Evolutionary conservation across 805 yeast species (phyloP), one percentile per base, ranked within the genome.

Genomic region (Ogataea pini): DNA sequence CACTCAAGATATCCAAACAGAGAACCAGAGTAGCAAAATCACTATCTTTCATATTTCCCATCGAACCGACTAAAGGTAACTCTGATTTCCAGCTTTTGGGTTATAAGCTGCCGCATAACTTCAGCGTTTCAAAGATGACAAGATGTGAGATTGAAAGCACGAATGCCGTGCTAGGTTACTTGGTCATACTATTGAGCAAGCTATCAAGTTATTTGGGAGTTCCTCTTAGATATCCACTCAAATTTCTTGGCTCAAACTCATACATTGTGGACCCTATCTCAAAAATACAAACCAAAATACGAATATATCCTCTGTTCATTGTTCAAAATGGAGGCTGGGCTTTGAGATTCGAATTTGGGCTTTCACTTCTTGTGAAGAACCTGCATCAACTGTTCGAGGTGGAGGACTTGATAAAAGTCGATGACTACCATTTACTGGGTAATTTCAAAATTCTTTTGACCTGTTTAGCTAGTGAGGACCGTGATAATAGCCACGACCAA

Each of bases 241-340:
- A 70, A 42, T 70, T 72, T 24, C 65, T 67, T 40, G 83, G 84
- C 1, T 72, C 78, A 18, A 72, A 67, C 43, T 73, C 80, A 1
- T 76, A 70, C 49, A 71, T 79, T 18, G 60, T 69, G 29, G 83
- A 79, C 58, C 76, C 77, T 2, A 72, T 79, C 13, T 70, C 78
- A 28, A 60, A 62, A 16, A 64, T 73, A 20, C 52, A 50, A 16
- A 52, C 52, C 3, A 51, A 75, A 68, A 13, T 67, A 65, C 36
- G 64, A 52, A 55, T 72, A 32, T 78, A 76, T 54, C 83, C 83
- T 4, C 56, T 79, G 36, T 78, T 79, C 72, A 66, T 77, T n/a
- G 69, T 71, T 14, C 78, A 75, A 9, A 72, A 71, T 44, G 54
- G 58, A 14, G 56, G 60, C 20, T 34, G 61, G 31, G 56, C 58